phyloP scores from a whole-genome alignment of 805 yeast species.

The Phaffomyces antillensis region DNA sequence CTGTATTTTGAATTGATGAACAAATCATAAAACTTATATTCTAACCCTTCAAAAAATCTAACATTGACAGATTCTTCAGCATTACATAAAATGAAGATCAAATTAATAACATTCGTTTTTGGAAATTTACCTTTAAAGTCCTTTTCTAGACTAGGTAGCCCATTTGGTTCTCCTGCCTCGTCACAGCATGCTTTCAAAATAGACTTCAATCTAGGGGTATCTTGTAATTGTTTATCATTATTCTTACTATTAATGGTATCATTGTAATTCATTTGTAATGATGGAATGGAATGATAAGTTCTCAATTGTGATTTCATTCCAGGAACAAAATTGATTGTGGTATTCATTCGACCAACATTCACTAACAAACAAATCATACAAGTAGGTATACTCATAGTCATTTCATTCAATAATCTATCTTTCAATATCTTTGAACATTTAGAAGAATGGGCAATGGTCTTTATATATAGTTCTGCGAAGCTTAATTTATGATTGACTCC shows the following conservation, averaged over 20 bases:
- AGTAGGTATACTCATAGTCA: slow-evolving; percentile 58
- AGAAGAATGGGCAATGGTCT: slow-evolving; percentile 74
- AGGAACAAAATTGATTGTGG: slow-evolving; percentile 89
- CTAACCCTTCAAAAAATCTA: slow-evolving; percentile 22
- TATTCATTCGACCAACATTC: slow-evolving; percentile 88
- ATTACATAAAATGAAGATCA: slow-evolving; percentile 68
- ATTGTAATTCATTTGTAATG: slow-evolving; percentile 63
- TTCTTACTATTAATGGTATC: slow-evolving; percentile 21
- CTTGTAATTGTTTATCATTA: slow-evolving; percentile 77
- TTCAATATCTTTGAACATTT: slow-evolving; percentile 79
- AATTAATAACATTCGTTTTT: slow-evolving; percentile 62
- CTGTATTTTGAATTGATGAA: slow-evolving; percentile 56
- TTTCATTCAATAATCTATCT: slow-evolving; percentile 63
- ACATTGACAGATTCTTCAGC: slow-evolving; percentile 46
- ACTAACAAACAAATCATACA: slow-evolving; percentile 81
- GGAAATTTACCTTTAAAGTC: slow-evolving; percentile 27
- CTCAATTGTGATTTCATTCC: slow-evolving; percentile 93
- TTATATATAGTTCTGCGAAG: slow-evolving; percentile 76
- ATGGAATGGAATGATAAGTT: slow-evolving; percentile 90
- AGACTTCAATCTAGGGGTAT: slow-evolving; percentile 88
- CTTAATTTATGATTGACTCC: slow-evolving; percentile 43
- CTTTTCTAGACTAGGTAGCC: slow-evolving; percentile 38
- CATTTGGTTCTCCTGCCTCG: slow-evolving; percentile 43
- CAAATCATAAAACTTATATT: slow-evolving; percentile 61
- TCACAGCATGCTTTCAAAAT: slow-evolving; percentile 86